These are phyloP conservation scores for Sinapis alba DNA, from an alignment of 441 rosid genomes.

Conservation along the genomic window DNA sequence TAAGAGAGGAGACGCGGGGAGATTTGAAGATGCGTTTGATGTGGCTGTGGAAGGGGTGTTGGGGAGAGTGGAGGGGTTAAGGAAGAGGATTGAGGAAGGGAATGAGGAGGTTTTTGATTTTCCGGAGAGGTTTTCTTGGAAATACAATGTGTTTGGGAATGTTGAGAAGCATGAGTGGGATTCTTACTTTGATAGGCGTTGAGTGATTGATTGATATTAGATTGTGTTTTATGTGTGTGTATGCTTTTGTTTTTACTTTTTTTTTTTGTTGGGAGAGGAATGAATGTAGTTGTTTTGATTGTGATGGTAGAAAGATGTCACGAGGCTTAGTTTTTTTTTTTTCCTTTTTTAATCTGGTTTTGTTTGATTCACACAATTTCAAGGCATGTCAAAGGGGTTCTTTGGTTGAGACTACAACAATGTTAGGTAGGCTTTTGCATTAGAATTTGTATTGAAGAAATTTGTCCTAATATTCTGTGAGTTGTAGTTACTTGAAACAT, in stretches of 20 bases:
- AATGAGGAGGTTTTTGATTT: conserved; percentile 43
- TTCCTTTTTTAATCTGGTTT: background rate
- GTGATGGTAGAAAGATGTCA: conserved; percentile 16
- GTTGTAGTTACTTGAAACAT: background rate
- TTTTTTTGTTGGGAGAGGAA: conserved; percentile 1
- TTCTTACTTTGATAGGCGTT: conserved; percentile 46
- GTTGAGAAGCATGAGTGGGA: conserved; percentile 63
- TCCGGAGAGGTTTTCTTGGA: conserved; percentile 58
- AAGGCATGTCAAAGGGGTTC: background rate
- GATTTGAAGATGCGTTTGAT: conserved; percentile 79
- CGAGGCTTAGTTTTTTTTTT: background rate
- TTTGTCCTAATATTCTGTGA: background rate
- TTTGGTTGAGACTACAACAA: background rate
- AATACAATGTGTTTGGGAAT: conserved; percentile 59
- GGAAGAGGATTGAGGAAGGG: conserved; percentile 47
- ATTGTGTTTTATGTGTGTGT: conserved; percentile 12
- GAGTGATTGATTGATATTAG: background rate
- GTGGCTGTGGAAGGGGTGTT: conserved; percentile 64
- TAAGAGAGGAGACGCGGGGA: conserved; percentile 44
- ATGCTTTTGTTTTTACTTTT: background rate
- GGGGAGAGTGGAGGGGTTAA: conserved; percentile 49
- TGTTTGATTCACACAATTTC: background rate
- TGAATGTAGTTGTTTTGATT: conserved; percentile 17
- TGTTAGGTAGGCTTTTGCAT: background rate
- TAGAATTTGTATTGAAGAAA: background rate